Percentiles rank a stretch among this genome's conserved stretches.
Conservation (phyloP, 139 green algal genomes). For the Chlorella sp. region DNA sequence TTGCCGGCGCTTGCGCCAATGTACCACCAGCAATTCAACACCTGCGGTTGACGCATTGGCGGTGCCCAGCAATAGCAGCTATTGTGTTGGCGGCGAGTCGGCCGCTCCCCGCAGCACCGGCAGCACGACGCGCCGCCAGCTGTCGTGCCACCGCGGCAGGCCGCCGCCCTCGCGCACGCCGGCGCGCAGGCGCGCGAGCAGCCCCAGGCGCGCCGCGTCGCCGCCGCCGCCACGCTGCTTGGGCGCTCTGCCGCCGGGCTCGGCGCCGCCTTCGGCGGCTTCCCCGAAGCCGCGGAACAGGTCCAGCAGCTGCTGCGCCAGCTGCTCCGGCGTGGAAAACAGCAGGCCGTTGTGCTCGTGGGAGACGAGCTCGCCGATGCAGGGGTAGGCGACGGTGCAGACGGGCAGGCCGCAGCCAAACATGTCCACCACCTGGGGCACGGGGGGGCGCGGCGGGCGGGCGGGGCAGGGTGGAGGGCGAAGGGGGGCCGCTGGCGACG, state of each 20-base stretch:
- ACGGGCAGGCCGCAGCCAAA: slow-evolving; percentile 94
- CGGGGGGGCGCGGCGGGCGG: too few relatives aligned
- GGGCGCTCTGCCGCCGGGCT: not conserved
- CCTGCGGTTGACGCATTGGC: too few relatives aligned
- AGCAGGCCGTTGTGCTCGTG: slow-evolving; percentile 77
- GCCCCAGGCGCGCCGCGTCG: not conserved
- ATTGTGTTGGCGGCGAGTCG: too few relatives aligned
- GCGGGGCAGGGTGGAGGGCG: too few relatives aligned
- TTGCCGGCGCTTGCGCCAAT: too few relatives aligned
- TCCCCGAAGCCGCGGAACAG: slow-evolving; percentile 55
- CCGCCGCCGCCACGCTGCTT: slow-evolving; percentile 1
- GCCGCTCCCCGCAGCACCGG: slow-evolving; percentile 43
- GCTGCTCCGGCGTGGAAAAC: slow-evolving; percentile 67
- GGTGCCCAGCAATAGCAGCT: too few relatives aligned
- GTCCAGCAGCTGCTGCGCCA: slow-evolving; percentile 60
- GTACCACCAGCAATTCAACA: too few relatives aligned
- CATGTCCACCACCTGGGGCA: slow-evolving; percentile 99
- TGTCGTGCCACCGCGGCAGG: slow-evolving; percentile 42
- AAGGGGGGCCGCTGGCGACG: too few relatives aligned
- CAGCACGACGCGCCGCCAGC: slow-evolving; percentile 42
- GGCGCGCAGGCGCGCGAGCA: slow-evolving; percentile 26
- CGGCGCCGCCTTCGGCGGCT: not conserved
- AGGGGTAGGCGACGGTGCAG: slow-evolving; percentile 78
- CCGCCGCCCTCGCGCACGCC: slow-evolving; percentile 21
- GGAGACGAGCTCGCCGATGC: slow-evolving; percentile 83